These are phyloP conservation scores for Candida glaebosa DNA, from an alignment of 805 yeast species.

Conservation along the genomic window DNA sequence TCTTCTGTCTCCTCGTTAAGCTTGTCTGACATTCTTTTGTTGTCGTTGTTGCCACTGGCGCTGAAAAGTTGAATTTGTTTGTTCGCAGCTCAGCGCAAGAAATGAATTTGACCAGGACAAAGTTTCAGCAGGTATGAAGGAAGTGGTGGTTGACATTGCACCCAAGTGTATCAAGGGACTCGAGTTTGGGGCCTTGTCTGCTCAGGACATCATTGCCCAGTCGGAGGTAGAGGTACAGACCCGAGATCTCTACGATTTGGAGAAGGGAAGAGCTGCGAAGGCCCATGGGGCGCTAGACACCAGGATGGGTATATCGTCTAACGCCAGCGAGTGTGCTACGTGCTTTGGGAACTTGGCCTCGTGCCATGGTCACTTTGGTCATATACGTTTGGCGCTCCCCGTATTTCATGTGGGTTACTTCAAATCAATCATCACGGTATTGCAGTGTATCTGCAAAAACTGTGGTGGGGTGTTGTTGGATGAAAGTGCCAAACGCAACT, in stretches of 20 bases:
- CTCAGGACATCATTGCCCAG: slow-evolving; percentile 87
- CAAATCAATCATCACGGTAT: slow-evolving; percentile 80
- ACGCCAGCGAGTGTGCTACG: slow-evolving; percentile 80
- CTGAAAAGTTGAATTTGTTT: slow-evolving; percentile 1
- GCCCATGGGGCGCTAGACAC: slow-evolving; percentile 86
- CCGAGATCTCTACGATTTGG: slow-evolving; percentile 87
- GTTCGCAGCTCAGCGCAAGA: no score
- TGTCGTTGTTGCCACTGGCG: not conserved
- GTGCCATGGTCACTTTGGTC: slow-evolving; percentile 99
- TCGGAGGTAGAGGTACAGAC: slow-evolving; percentile 92
- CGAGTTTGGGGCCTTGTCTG: slow-evolving; percentile 89
- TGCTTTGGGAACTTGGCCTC: slow-evolving; percentile 90
- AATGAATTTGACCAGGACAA: no score
- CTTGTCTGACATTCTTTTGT: not conserved
- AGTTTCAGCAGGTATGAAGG: slow-evolving; percentile 28
- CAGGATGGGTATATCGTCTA: slow-evolving; percentile 90
- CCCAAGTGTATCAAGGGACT: slow-evolving; percentile 90
- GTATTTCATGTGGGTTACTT: slow-evolving; percentile 98
- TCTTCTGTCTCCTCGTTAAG: slow-evolving; percentile 20
- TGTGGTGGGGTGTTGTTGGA: slow-evolving; percentile 79
- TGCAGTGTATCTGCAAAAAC: slow-evolving; percentile 87
- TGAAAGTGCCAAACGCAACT: slow-evolving; percentile 66
- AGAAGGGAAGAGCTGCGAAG: slow-evolving; percentile 81
- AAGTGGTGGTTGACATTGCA: slow-evolving; percentile 67
- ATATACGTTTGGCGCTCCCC: slow-evolving; percentile 86